These are phyloP conservation scores for Nitzschia sp. DNA, from an alignment of 108 stramenopile genomes.

Conservation along the genomic window DNA sequence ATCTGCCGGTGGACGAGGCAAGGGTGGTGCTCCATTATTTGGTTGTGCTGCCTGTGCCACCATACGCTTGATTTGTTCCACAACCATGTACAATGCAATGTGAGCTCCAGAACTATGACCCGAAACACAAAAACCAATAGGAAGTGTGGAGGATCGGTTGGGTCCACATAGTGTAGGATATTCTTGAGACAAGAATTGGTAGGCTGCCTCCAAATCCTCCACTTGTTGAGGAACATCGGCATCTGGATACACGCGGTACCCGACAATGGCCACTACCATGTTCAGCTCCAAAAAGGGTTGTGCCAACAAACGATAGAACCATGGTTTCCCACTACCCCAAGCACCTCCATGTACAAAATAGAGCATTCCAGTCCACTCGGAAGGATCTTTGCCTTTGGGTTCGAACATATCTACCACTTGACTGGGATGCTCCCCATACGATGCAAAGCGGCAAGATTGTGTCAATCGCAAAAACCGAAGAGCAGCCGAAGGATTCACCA, in stretches of 20 bases:
- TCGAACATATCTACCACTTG: conserved; percentile 69
- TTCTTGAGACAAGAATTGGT: conserved; percentile 11
- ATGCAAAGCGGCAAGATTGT: conserved; percentile 15
- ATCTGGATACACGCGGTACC: conserved; percentile 78
- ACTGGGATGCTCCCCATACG: conserved; percentile 55
- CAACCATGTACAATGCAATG: conserved; percentile 56
- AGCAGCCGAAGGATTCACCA: conserved; percentile 41
- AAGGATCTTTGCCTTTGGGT: conserved; percentile 19
- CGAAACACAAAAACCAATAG: conserved; percentile 53
- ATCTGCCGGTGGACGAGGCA: conserved; percentile 18
- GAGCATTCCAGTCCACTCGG: conserved; percentile 18
- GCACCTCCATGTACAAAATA: conserved; percentile 77
- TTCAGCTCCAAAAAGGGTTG: conserved; percentile 50
- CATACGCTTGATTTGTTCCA: conserved; percentile 40
- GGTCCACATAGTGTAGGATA: conserved; percentile 27
- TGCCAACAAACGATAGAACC: conserved; percentile 78
- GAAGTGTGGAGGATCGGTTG: conserved; percentile 10
- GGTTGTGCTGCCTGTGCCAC: not conserved
- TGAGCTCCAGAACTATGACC: conserved; percentile 85
- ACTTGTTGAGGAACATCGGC: conserved; percentile 55
- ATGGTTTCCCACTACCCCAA: conserved; percentile 76
- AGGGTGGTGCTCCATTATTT: not conserved
- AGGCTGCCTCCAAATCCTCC: conserved; percentile 49
- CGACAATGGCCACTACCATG: conserved; percentile 65
- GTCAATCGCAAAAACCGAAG: conserved; percentile 38